phyloP scores from a whole-genome alignment of 352 stramenopile species.

The Globisporangium solare region DNA sequence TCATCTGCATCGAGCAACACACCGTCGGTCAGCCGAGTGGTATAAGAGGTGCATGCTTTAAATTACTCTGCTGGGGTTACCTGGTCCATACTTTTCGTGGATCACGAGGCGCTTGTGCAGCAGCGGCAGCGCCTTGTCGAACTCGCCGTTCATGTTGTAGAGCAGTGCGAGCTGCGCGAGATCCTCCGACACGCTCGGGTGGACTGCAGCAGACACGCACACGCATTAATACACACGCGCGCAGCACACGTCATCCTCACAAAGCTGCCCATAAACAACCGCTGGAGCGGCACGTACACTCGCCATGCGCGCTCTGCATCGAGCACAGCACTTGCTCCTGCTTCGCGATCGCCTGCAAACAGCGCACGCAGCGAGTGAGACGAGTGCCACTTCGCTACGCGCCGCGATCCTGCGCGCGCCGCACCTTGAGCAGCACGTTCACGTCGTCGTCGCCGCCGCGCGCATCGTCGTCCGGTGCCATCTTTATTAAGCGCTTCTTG shows the following conservation, averaged over 20 bases:
- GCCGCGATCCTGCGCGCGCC: background rate
- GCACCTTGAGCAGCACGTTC: constrained; percentile 34
- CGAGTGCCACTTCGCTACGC: background rate
- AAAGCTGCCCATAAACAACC: background rate
- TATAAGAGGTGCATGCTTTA: too few relatives aligned
- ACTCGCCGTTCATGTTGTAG: constrained; percentile 62
- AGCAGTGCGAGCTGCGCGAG: constrained; percentile 63
- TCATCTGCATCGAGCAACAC: constrained; percentile 27
- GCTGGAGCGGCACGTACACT: constrained; percentile 27
- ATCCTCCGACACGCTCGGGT: constrained; percentile 48
- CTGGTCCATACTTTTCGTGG: constrained; percentile 71
- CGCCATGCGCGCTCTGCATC: constrained; percentile 40
- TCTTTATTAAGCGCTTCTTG: background rate
- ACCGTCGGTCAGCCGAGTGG: too few relatives aligned
- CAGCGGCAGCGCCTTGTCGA: constrained; percentile 60
- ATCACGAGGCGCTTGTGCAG: constrained; percentile 78
- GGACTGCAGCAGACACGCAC: constrained; percentile 27
- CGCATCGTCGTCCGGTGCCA: constrained; percentile 5
- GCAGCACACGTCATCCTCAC: background rate
- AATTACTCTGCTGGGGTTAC: constrained; percentile 14
- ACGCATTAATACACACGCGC: background rate
- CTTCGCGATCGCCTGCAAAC: constrained; percentile 35
- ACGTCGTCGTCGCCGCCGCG: constrained; percentile 15
- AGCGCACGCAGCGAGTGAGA: background rate
- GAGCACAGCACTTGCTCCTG: constrained; percentile 39